These are phyloP conservation scores for Leccinellum rugosiceps DNA, from an alignment of 768 basidiomycete genomes.

Conservation along the genomic window DNA sequence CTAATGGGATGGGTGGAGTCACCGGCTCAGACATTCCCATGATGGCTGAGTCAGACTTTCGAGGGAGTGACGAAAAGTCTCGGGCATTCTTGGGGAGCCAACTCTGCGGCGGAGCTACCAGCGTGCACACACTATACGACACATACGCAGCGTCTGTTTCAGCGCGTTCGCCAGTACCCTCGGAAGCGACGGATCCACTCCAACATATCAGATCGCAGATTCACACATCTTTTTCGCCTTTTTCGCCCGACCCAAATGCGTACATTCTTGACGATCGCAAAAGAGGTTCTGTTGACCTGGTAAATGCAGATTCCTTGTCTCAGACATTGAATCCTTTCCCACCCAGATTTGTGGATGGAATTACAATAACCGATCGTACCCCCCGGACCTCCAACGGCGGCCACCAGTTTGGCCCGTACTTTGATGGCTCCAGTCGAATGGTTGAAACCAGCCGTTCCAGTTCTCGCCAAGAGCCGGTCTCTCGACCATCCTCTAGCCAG, in stretches of 20 bases:
- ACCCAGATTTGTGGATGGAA: slow-evolving; percentile 51
- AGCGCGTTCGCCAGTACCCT: slow-evolving; percentile 11
- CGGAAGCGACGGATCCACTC: slow-evolving; percentile 15
- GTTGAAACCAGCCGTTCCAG: slow-evolving; percentile 40
- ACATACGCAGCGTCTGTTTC: slow-evolving; percentile 17
- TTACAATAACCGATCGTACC: slow-evolving; percentile 32
- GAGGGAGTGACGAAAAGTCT: slow-evolving; percentile 27
- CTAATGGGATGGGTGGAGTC: slow-evolving; percentile 36
- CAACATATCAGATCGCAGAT: slow-evolving; percentile 20
- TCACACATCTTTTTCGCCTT: slow-evolving; percentile 58
- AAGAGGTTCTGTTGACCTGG: slow-evolving; percentile 35
- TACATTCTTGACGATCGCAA: slow-evolving; percentile 35
- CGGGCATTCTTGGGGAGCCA: slow-evolving; percentile 21
- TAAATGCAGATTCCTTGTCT: slow-evolving; percentile 41
- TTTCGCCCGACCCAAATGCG: slow-evolving; percentile 71
- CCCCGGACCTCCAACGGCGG: slow-evolving; percentile 43
- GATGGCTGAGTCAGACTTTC: slow-evolving; percentile 8
- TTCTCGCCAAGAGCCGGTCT: slow-evolving; percentile 48
- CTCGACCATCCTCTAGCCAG: slow-evolving; percentile 53
- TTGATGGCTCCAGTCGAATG: slow-evolving; percentile 39
- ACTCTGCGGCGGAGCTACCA: slow-evolving; percentile 13
- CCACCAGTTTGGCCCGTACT: slow-evolving; percentile 44
- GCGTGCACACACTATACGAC: slow-evolving; percentile 19
- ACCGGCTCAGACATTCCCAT: slow-evolving; percentile 9
- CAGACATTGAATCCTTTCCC: slow-evolving; percentile 49